These are phyloP conservation scores for Fusarium sp. DNA, from an alignment of 2,329 filamentous ascomycete genomes.

Conservation along the genomic window DNA sequence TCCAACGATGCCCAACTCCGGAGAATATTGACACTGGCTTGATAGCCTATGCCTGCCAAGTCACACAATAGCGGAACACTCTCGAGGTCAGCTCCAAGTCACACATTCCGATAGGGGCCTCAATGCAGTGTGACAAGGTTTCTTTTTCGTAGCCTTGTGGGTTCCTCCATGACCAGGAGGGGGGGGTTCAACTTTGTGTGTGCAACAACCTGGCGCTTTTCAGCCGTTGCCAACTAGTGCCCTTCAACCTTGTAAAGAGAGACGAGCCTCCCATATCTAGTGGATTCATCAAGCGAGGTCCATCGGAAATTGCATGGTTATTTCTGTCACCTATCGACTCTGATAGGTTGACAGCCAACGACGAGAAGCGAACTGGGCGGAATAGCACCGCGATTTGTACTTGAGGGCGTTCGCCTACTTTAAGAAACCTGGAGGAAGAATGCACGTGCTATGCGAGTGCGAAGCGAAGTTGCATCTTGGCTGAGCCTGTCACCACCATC, in stretches of 20 bases:
- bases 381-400: conserved; percentile 23
- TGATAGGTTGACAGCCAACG: conserved; percentile 15
- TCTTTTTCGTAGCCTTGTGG: background rate
- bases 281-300: conserved; percentile 6
- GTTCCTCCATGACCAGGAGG: background rate
- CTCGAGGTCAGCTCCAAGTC: background rate
- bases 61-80: background rate
- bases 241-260: background rate
- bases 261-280: background rate
- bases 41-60: background rate
- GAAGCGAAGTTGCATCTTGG: conserved; percentile 22
- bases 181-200: background rate
- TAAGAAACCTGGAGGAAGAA: background rate
- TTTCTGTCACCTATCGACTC: conserved; percentile 7
- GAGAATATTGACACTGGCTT: background rate
- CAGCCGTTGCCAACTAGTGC: background rate
- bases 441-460: conserved; percentile 9
- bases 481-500: background rate
- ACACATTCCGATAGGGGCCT: background rate
- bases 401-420: background rate
- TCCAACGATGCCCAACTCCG: background rate
- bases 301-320: conserved; percentile 2
- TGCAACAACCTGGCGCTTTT: background rate
- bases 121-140: conserved; percentile 2
- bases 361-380: conserved; percentile 31